Conservation (phyloP, 768 basidiomycete genomes). For the Hygrocybe coccinea region DNA sequence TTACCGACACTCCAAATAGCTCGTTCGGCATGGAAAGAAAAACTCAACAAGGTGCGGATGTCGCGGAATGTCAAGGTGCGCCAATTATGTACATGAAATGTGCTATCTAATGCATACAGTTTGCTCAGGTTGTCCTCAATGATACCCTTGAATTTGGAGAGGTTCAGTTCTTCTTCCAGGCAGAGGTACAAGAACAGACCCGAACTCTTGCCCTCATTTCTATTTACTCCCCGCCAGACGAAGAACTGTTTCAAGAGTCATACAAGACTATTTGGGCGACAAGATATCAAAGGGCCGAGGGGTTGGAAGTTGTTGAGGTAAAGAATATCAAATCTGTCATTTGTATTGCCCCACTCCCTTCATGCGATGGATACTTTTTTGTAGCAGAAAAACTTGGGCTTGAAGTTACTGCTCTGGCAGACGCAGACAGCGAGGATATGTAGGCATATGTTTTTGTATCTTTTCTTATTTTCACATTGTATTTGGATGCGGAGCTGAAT, state of each 20-base stretch:
- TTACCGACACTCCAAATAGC: slow-evolving; percentile 10
- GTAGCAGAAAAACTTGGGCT: too few relatives aligned
- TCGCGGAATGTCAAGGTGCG: slow-evolving; percentile 7
- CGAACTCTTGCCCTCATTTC: slow-evolving; percentile 10
- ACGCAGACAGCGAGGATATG: too few relatives aligned
- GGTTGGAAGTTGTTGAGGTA: slow-evolving; percentile 11
- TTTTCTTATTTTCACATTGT: too few relatives aligned
- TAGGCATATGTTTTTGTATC: too few relatives aligned
- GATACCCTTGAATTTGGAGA: slow-evolving; percentile 2
- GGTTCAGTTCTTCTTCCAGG: slow-evolving; percentile 16
- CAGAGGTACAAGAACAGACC: slow-evolving; percentile 10
- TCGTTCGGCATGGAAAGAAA: slow-evolving; percentile 7
- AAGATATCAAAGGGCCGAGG: not conserved
- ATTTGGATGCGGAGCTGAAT: too few relatives aligned
- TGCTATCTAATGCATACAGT: not conserved
- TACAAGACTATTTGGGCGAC: slow-evolving; percentile 3
- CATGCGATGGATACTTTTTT: too few relatives aligned
- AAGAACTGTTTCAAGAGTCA: slow-evolving; percentile 6
- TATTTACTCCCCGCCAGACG: slow-evolving; percentile 5
- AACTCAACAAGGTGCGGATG: slow-evolving; percentile 4
- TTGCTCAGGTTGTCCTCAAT: not conserved
- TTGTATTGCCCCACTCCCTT: slow-evolving; percentile 4
- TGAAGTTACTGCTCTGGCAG: too few relatives aligned
- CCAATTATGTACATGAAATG: not conserved
- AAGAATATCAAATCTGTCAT: slow-evolving; percentile 7